These are phyloP conservation scores for Neurospora sublineolata DNA, from an alignment of 495 filamentous ascomycete genomes.

Conservation along the genomic window DNA sequence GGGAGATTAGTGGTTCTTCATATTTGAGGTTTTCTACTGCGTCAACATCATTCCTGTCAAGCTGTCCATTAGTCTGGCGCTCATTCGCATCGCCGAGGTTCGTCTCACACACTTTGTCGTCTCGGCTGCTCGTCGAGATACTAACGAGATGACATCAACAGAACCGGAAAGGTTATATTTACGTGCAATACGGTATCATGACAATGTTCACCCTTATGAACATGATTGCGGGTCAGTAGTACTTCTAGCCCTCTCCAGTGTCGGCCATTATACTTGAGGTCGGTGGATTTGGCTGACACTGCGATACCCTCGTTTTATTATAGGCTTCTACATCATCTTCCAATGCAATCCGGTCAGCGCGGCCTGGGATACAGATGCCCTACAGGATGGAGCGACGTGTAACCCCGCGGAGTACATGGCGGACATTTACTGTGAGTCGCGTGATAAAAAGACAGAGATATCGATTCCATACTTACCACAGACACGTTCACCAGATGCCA, in stretches of 20 bases:
- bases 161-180: background rate
- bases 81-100: background rate
- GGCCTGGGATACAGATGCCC: background rate
- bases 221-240: background rate
- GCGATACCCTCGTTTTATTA: background rate
- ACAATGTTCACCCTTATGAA: background rate
- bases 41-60: background rate
- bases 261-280: background rate
- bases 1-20: background rate
- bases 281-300: background rate
- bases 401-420: background rate
- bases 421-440: background rate
- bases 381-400: background rate
- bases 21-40: background rate
- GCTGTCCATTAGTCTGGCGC: background rate
- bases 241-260: background rate
- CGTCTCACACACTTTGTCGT: background rate
- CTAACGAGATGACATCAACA: background rate
- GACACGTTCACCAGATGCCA: background rate
- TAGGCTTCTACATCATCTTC: background rate
- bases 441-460: background rate
- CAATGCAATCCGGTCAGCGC: background rate
- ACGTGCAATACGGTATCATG: background rate
- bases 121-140: background rate
- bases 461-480: background rate